Evolutionary conservation across 2,329 filamentous ascomycete species (phyloP), one percentile per base, ranked within the genome.

Genomic region (Aspergillus viridinutans): DNA sequence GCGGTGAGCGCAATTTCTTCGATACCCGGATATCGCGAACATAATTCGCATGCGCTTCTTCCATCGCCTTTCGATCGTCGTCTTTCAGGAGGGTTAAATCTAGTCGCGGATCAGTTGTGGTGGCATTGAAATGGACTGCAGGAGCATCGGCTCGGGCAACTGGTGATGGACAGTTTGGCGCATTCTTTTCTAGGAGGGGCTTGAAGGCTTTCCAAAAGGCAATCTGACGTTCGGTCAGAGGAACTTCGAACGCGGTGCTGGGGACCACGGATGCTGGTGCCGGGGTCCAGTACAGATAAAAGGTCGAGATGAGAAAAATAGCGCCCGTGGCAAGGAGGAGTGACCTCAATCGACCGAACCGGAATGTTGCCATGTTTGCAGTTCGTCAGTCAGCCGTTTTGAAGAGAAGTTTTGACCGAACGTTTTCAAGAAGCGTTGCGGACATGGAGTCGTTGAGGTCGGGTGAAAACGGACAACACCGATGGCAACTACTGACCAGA

Each of bases 21-120:
- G 60, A 70, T 45, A 56, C 61, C 32, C 58, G 66, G 29, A 74
- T 61, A 49, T 72, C 70, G 35, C 68, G 61, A 26, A 80, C 61
- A 60, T 78, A 80, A 5, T 66, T 67, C 28, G 70, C 67, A 65
- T 80, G 78, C 3, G 73, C 69, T 43, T 70, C 66, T 49, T 72
- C 67, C 72, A 77, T 75, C 32, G 64, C 63, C 43, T 64, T 65
- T 51, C 71, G 55, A 52, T 72, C 69, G 17, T 64, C 63, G n/a
- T 73, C 67, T 5, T 68, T 67, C 56, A 76, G 61, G 29, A 61
- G 62, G 12, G 74, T 67, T 42, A 76, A 50, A 52, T 76, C 73
- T 4, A 73, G 74, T 26, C 74, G 67, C n/a, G 65, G 64, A 17
- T 58, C 55, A 26, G 63, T 61, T 6, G 67, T 59, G 12, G 64